These are phyloP conservation scores for Beta corolliflora DNA, from an alignment of 179 eudicot species.

Conservation along the genomic window DNA sequence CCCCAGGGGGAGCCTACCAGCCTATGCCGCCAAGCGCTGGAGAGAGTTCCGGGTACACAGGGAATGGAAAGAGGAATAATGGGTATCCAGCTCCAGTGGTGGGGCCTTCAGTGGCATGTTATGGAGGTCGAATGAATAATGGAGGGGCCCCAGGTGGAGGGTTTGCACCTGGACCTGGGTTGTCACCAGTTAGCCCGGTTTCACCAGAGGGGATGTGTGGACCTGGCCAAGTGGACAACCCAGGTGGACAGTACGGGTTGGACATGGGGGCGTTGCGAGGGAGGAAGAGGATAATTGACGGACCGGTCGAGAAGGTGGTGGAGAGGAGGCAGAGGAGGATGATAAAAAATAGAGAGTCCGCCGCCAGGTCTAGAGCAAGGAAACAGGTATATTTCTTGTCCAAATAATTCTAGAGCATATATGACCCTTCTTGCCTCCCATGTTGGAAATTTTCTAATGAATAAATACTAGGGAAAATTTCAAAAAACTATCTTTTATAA, in stretches of 20 bases:
- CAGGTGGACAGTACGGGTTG: conserved; percentile 53
- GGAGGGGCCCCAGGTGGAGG: conserved; percentile 39
- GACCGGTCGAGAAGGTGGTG: conserved; percentile 80
- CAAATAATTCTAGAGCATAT: neutral
- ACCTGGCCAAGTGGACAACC: conserved; percentile 46
- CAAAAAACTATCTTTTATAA: too few species aligned
- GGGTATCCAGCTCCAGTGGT: conserved; percentile 42
- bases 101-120: conserved; percentile 35
- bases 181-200: conserved; percentile 68
- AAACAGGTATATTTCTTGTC: conserved; percentile 56
- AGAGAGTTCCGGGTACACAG: conserved; percentile 37
- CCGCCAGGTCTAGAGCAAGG: conserved; percentile 93
- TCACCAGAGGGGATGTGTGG: conserved; percentile 64
- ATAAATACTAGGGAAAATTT: too few species aligned
- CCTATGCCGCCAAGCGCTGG: conserved; percentile 35
- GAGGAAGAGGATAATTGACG: conserved; percentile 66
- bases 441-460: too few species aligned
- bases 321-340: conserved; percentile 89
- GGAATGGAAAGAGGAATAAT: conserved; percentile 45
- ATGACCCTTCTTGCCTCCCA: too few species aligned
- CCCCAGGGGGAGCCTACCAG: conserved; percentile 35
- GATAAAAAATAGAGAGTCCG: conserved; percentile 92
- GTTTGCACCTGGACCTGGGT: conserved; percentile 34
- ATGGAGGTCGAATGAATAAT: conserved; percentile 42
- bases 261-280: conserved; percentile 62